These are phyloP conservation scores for Candida insectalens DNA, from an alignment of 805 yeast genomes.

Conservation along the genomic window DNA sequence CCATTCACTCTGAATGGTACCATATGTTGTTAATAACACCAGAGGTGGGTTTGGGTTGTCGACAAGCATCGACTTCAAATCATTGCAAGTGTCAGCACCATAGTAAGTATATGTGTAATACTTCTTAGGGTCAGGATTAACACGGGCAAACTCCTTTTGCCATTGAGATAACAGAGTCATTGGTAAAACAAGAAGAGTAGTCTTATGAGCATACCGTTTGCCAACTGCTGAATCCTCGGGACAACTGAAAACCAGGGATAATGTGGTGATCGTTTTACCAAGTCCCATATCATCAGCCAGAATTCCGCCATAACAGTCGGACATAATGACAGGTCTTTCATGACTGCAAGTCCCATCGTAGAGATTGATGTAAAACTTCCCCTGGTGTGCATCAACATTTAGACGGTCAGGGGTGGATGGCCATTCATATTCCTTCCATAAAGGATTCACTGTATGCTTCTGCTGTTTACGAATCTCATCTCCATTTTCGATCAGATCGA, in stretches of 20 bases:
- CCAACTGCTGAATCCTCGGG: no score
- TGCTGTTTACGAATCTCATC: conserved; percentile 16
- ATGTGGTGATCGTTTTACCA: conserved; percentile 83
- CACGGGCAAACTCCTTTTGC: conserved; percentile 68
- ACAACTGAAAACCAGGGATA: conserved; percentile 60
- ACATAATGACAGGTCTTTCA: conserved; percentile 54
- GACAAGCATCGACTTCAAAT: conserved; percentile 38
- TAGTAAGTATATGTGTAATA: conserved; percentile 54
- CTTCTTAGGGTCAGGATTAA: conserved; percentile 29
- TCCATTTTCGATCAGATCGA: conserved; percentile 29
- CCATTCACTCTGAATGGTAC: conserved; percentile 76
- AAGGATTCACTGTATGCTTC: conserved; percentile 49
- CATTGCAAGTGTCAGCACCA: conserved; percentile 50
- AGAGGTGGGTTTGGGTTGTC: conserved; percentile 40
- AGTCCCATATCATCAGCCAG: conserved; percentile 96
- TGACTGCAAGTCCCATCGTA: conserved; percentile 72
- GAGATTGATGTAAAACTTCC: conserved; percentile 60
- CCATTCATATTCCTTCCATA: conserved; percentile 78
- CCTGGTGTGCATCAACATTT: background rate
- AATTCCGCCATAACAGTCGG: conserved; percentile 70
- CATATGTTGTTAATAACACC: conserved; percentile 77
- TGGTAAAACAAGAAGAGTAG: conserved; percentile 79
- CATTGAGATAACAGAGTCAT: conserved; percentile 89
- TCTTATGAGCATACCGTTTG: conserved; percentile 48
- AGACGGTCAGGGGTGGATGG: conserved; percentile 30